Base-by-base conservation (phyloP, 2,329 filamentous ascomycete genomes). In the Pleoardoris graminearum region DNA sequence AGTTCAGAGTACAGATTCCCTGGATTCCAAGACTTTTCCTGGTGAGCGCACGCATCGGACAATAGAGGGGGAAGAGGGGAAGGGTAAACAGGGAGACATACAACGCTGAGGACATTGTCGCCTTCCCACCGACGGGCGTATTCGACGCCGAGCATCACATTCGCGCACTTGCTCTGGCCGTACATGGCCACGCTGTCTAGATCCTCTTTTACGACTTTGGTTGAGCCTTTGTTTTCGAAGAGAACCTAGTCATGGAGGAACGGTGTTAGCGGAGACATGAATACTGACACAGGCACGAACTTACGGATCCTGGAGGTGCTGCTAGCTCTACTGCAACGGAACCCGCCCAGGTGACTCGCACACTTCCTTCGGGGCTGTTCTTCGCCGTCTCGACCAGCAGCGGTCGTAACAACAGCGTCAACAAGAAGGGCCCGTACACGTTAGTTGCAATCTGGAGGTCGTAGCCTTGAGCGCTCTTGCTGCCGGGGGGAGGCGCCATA, bases 1-100 rank as follows among this genome's bases (percentile, higher is more conserved):
- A 52, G 30, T 11, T 48, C 71, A 7, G 74, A 76, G 41, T 53
- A 63, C 53, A 78, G 67, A 25, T 75, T 69, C 1, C 76, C 76
- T 0, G 76, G 76, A 57, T 76, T 75, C 33, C 33, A 21, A 71
- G 42, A 7, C 32, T 37, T 4, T 16, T 5, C n/a, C 3, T 2
- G 6, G 37, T 14, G 37, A 22, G 25, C 25, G 25, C 25, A 10
- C 6, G 25, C 25, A 27, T 27, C 25, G 6, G n/a, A 21, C n/a
- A 37, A 37, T 6, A 12, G n/a, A 37, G 7, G 12, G 7, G 6
- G 35, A 19, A 37, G 4, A 29, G 11, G 4, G 23, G 6, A 6
- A 12, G 6, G 17, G 12, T 3, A 7, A 6, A 42, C 10, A 16
- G 7, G 5, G 6, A 10, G 12, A 47, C 44, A 37, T 17, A 39